Percentiles rank a stretch among this genome's conserved stretches.
Evolutionary conservation across 1,139 yeast genomes (phyloP).

Genomic region (Magnusiomyces clavatus): DNA sequence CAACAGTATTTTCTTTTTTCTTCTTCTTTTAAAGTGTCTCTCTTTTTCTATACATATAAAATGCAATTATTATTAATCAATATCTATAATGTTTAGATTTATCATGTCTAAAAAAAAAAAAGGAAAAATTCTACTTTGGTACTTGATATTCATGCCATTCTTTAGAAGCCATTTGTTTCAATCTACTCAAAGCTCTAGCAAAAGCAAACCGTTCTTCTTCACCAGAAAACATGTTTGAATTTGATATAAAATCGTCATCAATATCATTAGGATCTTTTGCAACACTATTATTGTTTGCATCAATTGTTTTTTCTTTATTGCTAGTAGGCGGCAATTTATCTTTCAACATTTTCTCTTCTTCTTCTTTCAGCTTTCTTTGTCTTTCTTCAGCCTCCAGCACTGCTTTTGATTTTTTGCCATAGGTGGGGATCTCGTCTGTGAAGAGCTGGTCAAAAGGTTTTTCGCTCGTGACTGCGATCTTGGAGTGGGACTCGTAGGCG

Average conservation of each 20-base stretch:
- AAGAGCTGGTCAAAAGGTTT: constrained; percentile 78
- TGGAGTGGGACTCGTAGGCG: constrained; percentile 81
- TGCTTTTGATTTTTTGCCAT: constrained; percentile 25
- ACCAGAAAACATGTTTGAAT: constrained; percentile 71
- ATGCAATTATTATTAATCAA: too few relatives aligned
- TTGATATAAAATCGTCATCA: constrained; percentile 57
- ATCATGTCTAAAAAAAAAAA: background rate
- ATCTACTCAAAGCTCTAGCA: constrained; percentile 85
- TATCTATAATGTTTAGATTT: too few relatives aligned
- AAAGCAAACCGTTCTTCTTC: constrained; percentile 96
- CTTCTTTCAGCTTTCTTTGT: background rate
- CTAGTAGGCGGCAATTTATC: constrained; percentile 28
- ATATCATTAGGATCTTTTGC: too few relatives aligned
- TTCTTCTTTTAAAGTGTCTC: too few relatives aligned
- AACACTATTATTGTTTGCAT: too few relatives aligned
- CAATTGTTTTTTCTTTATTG: constrained; percentile 65
- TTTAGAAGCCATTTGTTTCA: constrained; percentile 88
- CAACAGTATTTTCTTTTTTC: too few relatives aligned
- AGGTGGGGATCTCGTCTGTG: constrained; percentile 70
- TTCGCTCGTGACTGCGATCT: constrained; percentile 82
- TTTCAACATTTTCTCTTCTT: background rate
- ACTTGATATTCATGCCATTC: constrained; percentile 49
- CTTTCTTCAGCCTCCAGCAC: constrained; percentile 2
- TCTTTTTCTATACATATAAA: too few relatives aligned
- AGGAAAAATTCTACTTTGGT: background rate